phyloP scores from a whole-genome alignment of 306 rosid species.

The Medicago lupulina region DNA sequence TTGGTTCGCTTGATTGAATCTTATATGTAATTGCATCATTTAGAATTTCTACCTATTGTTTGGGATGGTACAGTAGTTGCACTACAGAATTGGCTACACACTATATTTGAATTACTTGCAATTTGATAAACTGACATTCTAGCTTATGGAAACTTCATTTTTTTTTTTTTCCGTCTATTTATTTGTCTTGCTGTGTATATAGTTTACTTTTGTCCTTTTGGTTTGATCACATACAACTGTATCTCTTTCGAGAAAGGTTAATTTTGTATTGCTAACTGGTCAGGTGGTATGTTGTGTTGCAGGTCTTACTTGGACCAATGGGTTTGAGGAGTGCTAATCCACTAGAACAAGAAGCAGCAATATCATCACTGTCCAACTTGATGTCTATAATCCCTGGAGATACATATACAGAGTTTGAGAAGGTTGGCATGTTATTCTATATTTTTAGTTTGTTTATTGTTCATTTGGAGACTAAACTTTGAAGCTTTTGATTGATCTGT shows the following conservation, averaged over 20 bases:
- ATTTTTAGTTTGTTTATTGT: constrained; percentile 10
- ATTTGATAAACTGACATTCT: constrained; percentile 17
- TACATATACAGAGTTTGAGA: constrained; percentile 78
- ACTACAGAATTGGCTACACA: not conserved
- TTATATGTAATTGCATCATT: constrained; percentile 7
- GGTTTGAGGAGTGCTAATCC: constrained; percentile 71
- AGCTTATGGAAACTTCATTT: not conserved
- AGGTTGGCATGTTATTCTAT: constrained; percentile 54
- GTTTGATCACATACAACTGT: constrained; percentile 22
- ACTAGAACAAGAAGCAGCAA: constrained; percentile 74
- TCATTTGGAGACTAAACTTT: constrained; percentile 24
- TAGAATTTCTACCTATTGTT: not conserved
- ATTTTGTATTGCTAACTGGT: constrained; percentile 34
- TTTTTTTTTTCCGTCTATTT: not conserved
- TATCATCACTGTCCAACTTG: constrained; percentile 71
- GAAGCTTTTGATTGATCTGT: constrained; percentile 23
- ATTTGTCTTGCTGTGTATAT: not conserved
- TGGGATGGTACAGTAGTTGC: not conserved
- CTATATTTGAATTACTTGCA: constrained; percentile 15
- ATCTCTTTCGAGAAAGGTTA: constrained; percentile 28
- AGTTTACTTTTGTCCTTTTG: not conserved
- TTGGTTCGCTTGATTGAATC: constrained; percentile 7
- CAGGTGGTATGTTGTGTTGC: constrained; percentile 41
- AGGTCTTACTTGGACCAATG: constrained; percentile 75
- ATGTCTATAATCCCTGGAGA: constrained; percentile 87